These are phyloP conservation scores for Gilbertella persicaria DNA, from an alignment of 371 early-diverging fungal species.

Conservation along the genomic window DNA sequence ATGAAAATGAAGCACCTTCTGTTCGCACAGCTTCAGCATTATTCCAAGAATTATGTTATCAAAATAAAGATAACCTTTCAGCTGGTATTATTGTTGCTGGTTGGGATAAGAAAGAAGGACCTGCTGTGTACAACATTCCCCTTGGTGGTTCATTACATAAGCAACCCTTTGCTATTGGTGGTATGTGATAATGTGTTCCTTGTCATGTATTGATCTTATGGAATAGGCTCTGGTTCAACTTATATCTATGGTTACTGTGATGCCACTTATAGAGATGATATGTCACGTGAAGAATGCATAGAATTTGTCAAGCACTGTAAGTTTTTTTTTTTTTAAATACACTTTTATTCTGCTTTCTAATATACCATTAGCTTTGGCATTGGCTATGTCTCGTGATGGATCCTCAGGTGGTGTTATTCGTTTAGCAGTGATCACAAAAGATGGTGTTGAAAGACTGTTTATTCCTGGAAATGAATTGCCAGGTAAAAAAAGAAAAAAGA, in stretches of 20 bases:
- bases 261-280: conserved; percentile 78
- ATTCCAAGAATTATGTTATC: conserved; percentile 95
- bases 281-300: conserved; percentile 92
- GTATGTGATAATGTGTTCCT: conserved; percentile 28
- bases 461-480: conserved; percentile 90
- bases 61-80: conserved; percentile 86
- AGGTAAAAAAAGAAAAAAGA: conserved; percentile 28
- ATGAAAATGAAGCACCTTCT: conserved; percentile 84
- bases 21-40: conserved; percentile 92
- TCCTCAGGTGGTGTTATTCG: conserved; percentile 99
- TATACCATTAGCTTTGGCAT: conserved; percentile 81
- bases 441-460: conserved; percentile 90
- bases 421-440: conserved; percentile 92
- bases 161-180: conserved; percentile 96
- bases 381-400: conserved; percentile 98
- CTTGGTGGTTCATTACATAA: conserved; percentile 95
- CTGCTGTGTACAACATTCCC: conserved; percentile 91
- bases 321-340: conserved; percentile 17
- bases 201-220: no score
- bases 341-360: not conserved
- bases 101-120: conserved; percentile 94
- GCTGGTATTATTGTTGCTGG: conserved; percentile 99
- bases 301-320: conserved; percentile 94
- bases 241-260: conserved; percentile 99
- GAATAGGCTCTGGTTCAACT: conserved; percentile 95